Percentiles rank a stretch among this genome's conserved stretches.
These are phyloP conservation scores for Pachyrhizus erosus DNA, from an alignment of 306 rosid genomes.

Conservation along the genomic window DNA sequence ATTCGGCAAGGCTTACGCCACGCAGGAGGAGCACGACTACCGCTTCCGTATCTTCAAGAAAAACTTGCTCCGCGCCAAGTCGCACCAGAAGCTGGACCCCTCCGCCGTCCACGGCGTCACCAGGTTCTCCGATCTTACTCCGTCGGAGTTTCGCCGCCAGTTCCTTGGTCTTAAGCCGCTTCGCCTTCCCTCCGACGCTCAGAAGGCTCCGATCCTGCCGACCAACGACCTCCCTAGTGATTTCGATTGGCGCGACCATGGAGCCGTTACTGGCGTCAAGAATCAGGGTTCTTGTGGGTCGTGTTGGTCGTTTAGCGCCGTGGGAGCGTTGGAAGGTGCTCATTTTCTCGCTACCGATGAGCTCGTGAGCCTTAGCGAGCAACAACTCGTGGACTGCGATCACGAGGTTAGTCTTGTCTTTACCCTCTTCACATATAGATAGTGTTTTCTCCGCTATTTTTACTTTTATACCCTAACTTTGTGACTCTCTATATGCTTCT, in stretches of 20 bases:
- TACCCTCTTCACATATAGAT: background rate
- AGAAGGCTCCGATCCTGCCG: constrained; percentile 80
- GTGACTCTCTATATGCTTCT: background rate
- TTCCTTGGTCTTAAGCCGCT: constrained; percentile 76
- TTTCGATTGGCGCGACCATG: constrained; percentile 88
- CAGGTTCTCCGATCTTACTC: constrained; percentile 82
- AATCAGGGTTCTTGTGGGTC: constrained; percentile 82
- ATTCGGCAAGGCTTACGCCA: constrained; percentile 62
- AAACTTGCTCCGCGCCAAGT: constrained; percentile 66
- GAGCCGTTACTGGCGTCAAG: constrained; percentile 79
- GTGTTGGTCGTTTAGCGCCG: constrained; percentile 85
- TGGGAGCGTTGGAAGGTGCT: constrained; percentile 89
- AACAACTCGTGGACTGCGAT: constrained; percentile 92
- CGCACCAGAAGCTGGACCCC: constrained; percentile 76
- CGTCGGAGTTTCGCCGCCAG: constrained; percentile 62
- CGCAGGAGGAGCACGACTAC: constrained; percentile 69
- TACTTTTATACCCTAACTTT: background rate
- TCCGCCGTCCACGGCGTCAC: constrained; percentile 85
- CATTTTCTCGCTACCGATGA: constrained; percentile 69
- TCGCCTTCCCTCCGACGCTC: constrained; percentile 65
- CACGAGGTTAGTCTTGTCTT: constrained; percentile 81
- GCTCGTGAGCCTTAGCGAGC: constrained; percentile 78
- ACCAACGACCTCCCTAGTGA: constrained; percentile 69
- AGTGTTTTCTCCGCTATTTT: background rate
- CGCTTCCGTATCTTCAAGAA: constrained; percentile 68